A percentile compares a stretch with the other conserved stretches of the same genome.
Conservation (phyloP, 352 stramenopile genomes). For the Chrysophaeum taylorii region DNA sequence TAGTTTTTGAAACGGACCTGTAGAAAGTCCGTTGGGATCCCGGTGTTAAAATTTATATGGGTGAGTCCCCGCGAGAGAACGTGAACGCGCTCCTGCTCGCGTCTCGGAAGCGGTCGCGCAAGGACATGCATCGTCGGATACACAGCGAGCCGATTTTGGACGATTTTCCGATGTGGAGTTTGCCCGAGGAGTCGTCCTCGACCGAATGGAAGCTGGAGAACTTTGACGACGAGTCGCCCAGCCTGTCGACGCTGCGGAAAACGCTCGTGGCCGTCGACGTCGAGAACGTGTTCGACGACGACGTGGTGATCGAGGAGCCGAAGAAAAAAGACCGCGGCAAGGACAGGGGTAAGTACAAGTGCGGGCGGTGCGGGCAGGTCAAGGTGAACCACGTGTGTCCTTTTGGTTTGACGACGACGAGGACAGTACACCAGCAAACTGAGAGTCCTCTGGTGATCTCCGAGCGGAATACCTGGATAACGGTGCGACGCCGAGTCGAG, state of each 20-base stretch:
- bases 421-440: neutral
- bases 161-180: neutral
- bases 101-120: too few species aligned
- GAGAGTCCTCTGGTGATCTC: too few species aligned
- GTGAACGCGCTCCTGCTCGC: too few species aligned
- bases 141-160: neutral
- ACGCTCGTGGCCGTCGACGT: neutral
- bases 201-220: too few species aligned
- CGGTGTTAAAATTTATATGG: too few species aligned
- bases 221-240: too few species aligned
- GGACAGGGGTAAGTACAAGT: slow-evolving; percentile 69
- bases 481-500: too few species aligned
- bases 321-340: slow-evolving; percentile 19
- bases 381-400: slow-evolving; percentile 65
- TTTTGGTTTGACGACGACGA: neutral
- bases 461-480: too few species aligned
- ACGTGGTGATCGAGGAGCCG: neutral
- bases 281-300: neutral
- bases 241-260: too few species aligned
- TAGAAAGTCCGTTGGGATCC: too few species aligned
- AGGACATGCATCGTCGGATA: neutral
- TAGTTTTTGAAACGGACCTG: too few species aligned
- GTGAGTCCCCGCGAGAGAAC: too few species aligned
- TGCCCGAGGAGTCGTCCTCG: neutral
- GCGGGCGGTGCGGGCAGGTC: slow-evolving; percentile 60